Conservation (phyloP, 345 rosid genomes). For the Noccaea bulbosa region DNA sequence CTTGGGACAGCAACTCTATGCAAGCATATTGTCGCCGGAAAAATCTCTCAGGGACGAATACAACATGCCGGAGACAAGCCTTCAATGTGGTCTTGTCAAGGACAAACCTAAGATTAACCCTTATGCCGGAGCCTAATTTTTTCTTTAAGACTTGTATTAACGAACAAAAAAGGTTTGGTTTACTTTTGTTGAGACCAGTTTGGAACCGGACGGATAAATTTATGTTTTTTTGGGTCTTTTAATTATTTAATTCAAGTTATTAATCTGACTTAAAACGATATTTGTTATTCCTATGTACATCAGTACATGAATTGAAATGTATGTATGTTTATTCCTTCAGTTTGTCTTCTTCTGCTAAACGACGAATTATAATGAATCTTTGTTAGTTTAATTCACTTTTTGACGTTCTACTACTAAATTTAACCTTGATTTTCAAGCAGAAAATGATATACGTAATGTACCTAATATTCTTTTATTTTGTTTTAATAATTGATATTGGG, state of each 20-base stretch:
- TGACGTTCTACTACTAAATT: not conserved
- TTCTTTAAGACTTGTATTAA: constrained; percentile 5
- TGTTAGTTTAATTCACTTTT: not conserved
- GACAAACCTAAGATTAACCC: constrained; percentile 61
- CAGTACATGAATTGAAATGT: constrained; percentile 29
- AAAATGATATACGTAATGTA: not conserved
- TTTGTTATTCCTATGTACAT: constrained; percentile 28
- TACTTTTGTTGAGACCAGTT: constrained; percentile 29
- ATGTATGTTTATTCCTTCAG: constrained; percentile 20
- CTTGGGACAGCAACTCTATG: constrained; percentile 78
- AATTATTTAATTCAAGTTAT: constrained; percentile 34
- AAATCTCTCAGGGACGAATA: constrained; percentile 83
- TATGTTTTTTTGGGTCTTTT: constrained; percentile 32
- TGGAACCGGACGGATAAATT: constrained; percentile 27
- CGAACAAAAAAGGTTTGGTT: constrained; percentile 19
- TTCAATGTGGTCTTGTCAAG: constrained; percentile 61
- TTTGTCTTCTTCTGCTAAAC: constrained; percentile 4
- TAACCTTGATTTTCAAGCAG: not conserved
- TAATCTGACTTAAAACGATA: constrained; percentile 21
- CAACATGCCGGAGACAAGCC: constrained; percentile 66
- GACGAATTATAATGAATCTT: not conserved
- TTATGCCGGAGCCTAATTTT: constrained; percentile 49
- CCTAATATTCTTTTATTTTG: too few species aligned
- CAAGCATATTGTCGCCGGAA: constrained; percentile 66
- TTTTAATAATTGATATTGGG: not conserved